Evolutionary conservation across 352 stramenopile genomes (phyloP), one percentile per base, ranked within the genome.

Genomic region (Pythium monospermum): DNA sequence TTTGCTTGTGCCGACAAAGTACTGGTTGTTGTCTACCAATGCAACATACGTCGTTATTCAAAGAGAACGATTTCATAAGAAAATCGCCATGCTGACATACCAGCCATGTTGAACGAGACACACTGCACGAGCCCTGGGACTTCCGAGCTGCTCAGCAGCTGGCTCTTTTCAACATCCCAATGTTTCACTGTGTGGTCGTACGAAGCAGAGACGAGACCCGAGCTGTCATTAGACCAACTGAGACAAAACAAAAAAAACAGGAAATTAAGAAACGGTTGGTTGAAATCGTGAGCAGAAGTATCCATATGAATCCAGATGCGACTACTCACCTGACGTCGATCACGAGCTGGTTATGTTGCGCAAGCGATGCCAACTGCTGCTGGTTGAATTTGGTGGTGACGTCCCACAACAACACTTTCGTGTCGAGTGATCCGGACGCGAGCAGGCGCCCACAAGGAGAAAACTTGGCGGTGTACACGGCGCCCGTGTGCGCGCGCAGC

Each of bases 121-220:
- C 80, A 91, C 61, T 92, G 83, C 48, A 92, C 79, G 47, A 94
- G 79, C 22, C 83, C 83, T 5, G 80, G 71, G 21, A 91, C 76
- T 42, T 90, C 73, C 22, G 73, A 73, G 57, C 75, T 91, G 43
- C 62, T 65, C 1, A 80, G 27, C 0, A 92, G 61, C 30, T 82
- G 53, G 59, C 68, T 85, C 61, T 87, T 89, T 16, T 91, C 81
- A 8, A 90, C 79, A 49, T 94, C 84, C 84, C 84, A 94, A 42
- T 85, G 72, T 63, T 94, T 94, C 8, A 92, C 84, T 12, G 82
- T 88, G 65, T 94, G 84, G 49, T 94, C 84, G 63, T 94, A 93
- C 23, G 78, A 91, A 36, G 66, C 84, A 30, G 81, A 92, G 36
- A 89, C 67, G 21, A 94, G 71, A 41, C 64, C 70, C 15, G 71